Evolutionary conservation across 495 filamentous ascomycete species (phyloP).

Genomic region (Neurospora sp.): DNA sequence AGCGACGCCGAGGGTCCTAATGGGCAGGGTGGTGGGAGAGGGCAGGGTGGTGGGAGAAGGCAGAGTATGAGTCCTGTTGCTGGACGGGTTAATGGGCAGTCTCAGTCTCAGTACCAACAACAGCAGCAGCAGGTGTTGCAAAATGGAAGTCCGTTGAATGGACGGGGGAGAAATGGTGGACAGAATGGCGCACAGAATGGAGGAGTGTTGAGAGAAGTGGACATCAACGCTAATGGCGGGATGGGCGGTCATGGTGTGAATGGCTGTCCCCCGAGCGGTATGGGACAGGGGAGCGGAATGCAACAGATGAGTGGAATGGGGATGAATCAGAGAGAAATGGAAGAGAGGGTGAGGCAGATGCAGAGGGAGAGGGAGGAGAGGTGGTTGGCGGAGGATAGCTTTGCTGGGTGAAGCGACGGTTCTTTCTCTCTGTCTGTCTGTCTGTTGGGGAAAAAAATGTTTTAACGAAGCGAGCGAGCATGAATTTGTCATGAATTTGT

Average conservation of each 20-base stretch:
- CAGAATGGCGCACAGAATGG: neutral
- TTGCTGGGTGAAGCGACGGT: constrained; percentile 10
- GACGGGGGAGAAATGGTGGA: too few species aligned
- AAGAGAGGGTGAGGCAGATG: constrained; percentile 2
- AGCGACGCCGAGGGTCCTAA: neutral
- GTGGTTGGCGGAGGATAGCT: constrained; percentile 31
- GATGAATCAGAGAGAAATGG: constrained; percentile 2
- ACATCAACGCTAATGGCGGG: neutral
- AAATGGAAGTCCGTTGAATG: neutral
- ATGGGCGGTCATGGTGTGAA: neutral
- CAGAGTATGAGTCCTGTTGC: neutral
- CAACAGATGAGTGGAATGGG: neutral
- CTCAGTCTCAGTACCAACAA: neutral
- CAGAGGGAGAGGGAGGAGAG: constrained; percentile 6
- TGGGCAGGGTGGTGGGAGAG: neutral
- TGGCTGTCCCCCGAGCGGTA: neutral
- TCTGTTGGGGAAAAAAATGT: too few species aligned
- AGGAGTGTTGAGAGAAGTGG: neutral
- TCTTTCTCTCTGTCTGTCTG: too few species aligned
- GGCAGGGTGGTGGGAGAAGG: neutral
- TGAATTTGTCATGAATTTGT: neutral
- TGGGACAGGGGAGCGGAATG: neutral
- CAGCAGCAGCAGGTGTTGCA: neutral
- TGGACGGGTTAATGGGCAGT: neutral
- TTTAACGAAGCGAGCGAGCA: neutral